phyloP scores from a whole-genome alignment of 2,329 filamentous ascomycete genomes.

The Xylariaceae sp. region DNA sequence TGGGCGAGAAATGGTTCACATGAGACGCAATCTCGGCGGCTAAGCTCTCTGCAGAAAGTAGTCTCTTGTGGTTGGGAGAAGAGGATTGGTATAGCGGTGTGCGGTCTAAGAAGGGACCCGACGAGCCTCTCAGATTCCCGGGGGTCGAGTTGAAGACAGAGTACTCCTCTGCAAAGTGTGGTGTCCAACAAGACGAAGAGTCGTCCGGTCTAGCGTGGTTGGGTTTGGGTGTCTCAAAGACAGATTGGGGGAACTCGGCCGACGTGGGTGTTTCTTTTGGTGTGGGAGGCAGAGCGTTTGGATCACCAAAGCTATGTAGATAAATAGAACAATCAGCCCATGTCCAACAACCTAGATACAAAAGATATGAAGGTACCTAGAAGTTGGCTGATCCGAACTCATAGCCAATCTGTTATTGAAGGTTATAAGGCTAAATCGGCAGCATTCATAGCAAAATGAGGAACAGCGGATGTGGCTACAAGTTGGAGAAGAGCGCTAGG shows the following conservation, averaged over 20 bases:
- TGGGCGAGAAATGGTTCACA: slow-evolving; percentile 57
- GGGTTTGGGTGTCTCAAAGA: slow-evolving; percentile 54
- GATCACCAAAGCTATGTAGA: slow-evolving; percentile 60
- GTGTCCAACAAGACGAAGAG: slow-evolving; percentile 49
- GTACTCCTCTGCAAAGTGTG: slow-evolving; percentile 61
- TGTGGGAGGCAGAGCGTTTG: slow-evolving; percentile 58
- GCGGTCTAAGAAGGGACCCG: slow-evolving; percentile 45
- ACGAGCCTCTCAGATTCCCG: slow-evolving; percentile 49
- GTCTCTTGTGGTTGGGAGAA: slow-evolving; percentile 42
- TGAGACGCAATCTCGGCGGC: slow-evolving; percentile 54
- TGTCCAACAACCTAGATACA: slow-evolving; percentile 12
- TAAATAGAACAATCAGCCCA: slow-evolving; percentile 19
- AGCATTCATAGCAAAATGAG: no score
- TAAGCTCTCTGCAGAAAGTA: slow-evolving; percentile 48
- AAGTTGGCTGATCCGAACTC: slow-evolving; percentile 56
- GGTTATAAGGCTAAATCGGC: slow-evolving; percentile 1
- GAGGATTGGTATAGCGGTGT: slow-evolving; percentile 33
- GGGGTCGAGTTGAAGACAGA: slow-evolving; percentile 64
- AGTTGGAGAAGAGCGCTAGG: no score
- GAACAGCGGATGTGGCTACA: no score
- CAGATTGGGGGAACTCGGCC: slow-evolving; percentile 49
- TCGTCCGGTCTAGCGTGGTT: slow-evolving; percentile 46
- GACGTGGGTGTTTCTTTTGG: slow-evolving; percentile 56
- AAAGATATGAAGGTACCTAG: slow-evolving; percentile 43
- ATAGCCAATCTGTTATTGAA: slow-evolving; percentile 48